A percentile compares a stretch with the other conserved stretches of the same genome.
phyloP scores from a whole-genome alignment of 768 basidiomycete genomes.

The Heimioporus sp. region DNA sequence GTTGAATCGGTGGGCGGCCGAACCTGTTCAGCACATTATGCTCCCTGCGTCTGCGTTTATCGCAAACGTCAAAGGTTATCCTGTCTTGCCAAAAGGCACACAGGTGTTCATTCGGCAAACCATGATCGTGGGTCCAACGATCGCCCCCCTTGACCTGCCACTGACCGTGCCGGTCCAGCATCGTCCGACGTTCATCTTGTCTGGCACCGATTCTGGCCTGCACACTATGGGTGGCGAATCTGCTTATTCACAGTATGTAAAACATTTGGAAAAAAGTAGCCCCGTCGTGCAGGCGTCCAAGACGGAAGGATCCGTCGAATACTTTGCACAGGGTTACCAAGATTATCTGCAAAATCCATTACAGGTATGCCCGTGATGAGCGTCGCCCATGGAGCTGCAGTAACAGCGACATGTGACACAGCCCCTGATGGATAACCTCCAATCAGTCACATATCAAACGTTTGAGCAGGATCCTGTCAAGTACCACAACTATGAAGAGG shows the following conservation, averaged over 20 bases:
- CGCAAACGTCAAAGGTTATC: constrained; percentile 94
- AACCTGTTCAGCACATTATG: constrained; percentile 87
- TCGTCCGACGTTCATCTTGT: constrained; percentile 80
- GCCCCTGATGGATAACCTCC: constrained; percentile 97
- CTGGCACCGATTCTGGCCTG: constrained; percentile 58
- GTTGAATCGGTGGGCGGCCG: constrained; percentile 87
- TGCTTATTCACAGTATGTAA: constrained; percentile 88
- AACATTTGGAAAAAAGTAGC: constrained; percentile 80
- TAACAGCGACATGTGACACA: constrained; percentile 30
- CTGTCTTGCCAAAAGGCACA: constrained; percentile 90
- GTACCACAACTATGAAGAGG: constrained; percentile 94
- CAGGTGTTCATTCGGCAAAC: constrained; percentile 89
- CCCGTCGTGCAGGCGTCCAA: constrained; percentile 59
- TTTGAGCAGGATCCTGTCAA: constrained; percentile 99
- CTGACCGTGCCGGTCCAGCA: constrained; percentile 51
- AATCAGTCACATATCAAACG: constrained; percentile 93
- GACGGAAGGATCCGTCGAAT: constrained; percentile 75
- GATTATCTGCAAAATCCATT: constrained; percentile 95
- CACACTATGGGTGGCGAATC: constrained; percentile 80
- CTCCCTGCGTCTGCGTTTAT: constrained; percentile 91
- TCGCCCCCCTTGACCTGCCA: constrained; percentile 13
- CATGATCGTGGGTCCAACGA: constrained; percentile 64
- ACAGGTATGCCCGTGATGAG: constrained; percentile 51
- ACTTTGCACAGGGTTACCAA: constrained; percentile 90
- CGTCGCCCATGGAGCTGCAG: constrained; percentile 1